These are phyloP conservation scores for Puccinia polysora DNA, from an alignment of 1,284 basidiomycete species.

Conservation along the genomic window DNA sequence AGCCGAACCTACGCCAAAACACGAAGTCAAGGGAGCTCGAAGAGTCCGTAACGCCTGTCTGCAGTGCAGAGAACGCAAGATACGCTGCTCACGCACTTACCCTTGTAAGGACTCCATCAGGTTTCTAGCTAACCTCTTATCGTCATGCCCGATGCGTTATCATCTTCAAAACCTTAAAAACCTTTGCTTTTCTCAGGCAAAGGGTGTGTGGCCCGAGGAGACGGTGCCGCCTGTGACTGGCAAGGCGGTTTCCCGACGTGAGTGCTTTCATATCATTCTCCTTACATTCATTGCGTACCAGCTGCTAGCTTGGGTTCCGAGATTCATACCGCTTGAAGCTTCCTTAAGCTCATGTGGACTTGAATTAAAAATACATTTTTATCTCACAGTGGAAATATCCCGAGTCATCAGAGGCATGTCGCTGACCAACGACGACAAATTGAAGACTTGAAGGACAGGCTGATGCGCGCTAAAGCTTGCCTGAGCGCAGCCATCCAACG, in stretches of 20 bases:
- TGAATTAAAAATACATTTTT: too few relatives aligned
- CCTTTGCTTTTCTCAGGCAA: constrained; percentile 24
- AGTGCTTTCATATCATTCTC: background rate
- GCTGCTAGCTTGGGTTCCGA: background rate
- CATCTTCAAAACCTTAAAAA: constrained; percentile 7
- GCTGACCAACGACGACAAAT: constrained; percentile 36
- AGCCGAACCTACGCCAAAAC: constrained; percentile 14
- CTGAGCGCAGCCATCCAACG: background rate
- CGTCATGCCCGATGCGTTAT: background rate
- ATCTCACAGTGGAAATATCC: constrained; percentile 42
- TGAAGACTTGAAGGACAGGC: constrained; percentile 23
- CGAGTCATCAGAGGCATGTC: constrained; percentile 17
- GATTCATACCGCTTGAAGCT: background rate
- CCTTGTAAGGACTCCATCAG: constrained; percentile 15
- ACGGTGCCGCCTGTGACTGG: constrained; percentile 42
- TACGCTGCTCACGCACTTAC: constrained; percentile 43
- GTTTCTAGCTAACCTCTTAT: constrained; percentile 12
- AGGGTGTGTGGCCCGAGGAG: constrained; percentile 41
- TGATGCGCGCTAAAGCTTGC: constrained; percentile 7
- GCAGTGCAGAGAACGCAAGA: constrained; percentile 42
- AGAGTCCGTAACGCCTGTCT: constrained; percentile 42
- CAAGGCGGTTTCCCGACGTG: constrained; percentile 43
- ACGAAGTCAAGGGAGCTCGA: constrained; percentile 39
- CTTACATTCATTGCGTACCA: background rate
- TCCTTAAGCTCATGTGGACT: background rate